phyloP scores from a whole-genome alignment of 306 rosid species.

The Rosa rugosa region DNA sequence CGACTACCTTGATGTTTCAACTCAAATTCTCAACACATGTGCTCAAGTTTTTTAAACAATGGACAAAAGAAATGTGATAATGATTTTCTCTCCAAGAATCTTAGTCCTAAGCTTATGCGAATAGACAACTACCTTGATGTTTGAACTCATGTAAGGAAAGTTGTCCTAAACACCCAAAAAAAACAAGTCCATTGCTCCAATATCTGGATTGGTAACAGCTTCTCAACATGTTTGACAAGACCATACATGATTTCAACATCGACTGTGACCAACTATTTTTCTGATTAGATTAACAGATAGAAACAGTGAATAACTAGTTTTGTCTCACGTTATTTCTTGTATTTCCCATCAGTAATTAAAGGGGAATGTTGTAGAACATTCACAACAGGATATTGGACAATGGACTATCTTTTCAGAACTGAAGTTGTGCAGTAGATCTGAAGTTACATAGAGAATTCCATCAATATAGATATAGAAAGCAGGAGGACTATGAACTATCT shows the following conservation, averaged over 20 bases:
- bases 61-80: not conserved
- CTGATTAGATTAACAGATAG: not conserved
- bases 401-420: not conserved
- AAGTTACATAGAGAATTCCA: not conserved
- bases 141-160: not conserved
- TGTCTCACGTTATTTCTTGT: not conserved
- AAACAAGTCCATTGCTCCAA: not conserved
- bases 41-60: not conserved
- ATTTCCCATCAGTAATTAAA: not conserved
- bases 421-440: not conserved
- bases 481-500: not conserved
- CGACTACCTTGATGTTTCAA: not conserved
- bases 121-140: not conserved
- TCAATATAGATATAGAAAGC: not conserved
- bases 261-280: not conserved
- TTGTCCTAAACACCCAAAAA: not conserved
- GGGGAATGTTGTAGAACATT: not conserved
- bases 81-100: not conserved
- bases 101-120: not conserved
- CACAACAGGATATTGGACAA: constrained; percentile 2
- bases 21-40: not conserved
- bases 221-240: not conserved
- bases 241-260: not conserved
- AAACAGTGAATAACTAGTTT: not conserved
- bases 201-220: not conserved